Evolutionary conservation across 257 asterid genomes (phyloP), one percentile per base, ranked within the genome.

Genomic region (Nicotiana otophora): DNA sequence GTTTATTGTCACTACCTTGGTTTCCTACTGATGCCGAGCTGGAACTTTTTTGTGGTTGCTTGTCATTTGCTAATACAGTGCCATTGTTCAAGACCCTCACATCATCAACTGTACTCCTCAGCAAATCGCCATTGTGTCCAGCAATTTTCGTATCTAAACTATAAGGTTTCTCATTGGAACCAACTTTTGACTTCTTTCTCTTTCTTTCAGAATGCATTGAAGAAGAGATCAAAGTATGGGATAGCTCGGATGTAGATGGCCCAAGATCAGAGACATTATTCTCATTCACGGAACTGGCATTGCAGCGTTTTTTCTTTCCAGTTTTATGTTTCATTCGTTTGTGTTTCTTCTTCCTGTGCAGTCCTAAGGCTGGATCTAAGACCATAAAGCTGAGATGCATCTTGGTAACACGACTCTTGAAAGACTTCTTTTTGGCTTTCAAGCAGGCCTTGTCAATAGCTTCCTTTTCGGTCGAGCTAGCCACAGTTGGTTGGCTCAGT

Each of bases 351-450:
- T 86, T 93, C 86, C 89, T 92, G 48, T 31, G 84, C 82, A 82
- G 54, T 87, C 82, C 84, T 28, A 91, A 86, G 69, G 91, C 84
- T 15, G 75, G 87, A 76, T 94, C 90, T 58, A 93, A 90, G 82
- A 96, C 84, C 78, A 94, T 84, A 88, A 93, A 90, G 90, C 98
- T 89, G 77, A 93, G 90, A 5, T 86, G 86, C 88, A 82, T 82
- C 63, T 74, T 79, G 70, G 85, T 82, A 68, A 84, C 76, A 5
- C 81, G 91, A 85, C 64, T 72, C 85, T 88, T 93, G 74, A 86
- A 82, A 67, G 79, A 89, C 89, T 87, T 91, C 85, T 80, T 85
- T 74, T 86, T 91, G 26, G 83, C 87, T 80, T 80, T 87, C 77
- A 81, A 85, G 39, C 55, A 83, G 53, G 63, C 81, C 68, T 79